Evolutionary conservation across 2,329 filamentous ascomycete species (phyloP), one percentile per base, ranked within the genome.

Genomic region (Penicillium sp.): DNA sequence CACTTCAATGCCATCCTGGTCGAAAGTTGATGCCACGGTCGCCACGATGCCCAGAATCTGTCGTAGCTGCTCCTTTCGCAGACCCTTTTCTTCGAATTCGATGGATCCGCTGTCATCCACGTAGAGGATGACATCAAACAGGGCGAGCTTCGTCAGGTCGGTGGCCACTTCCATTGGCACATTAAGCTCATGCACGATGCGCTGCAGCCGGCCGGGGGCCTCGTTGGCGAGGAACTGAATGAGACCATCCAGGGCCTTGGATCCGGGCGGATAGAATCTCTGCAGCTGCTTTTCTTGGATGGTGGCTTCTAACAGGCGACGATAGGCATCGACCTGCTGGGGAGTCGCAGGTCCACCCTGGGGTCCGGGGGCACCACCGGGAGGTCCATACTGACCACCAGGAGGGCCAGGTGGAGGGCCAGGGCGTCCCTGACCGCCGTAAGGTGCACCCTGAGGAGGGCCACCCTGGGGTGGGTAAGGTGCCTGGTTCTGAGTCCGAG

Each of bases 31-130:
- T 3, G 88, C 86, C 8, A 87, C 87, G 61, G 84, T 88, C 22
- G 87, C 84, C 56, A 89, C 87, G 55, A 86, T 84, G 53, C 84
- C 81, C 65, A 91, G 75, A 68, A 90, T 89, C 67, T 89, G 80
- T 72, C 84, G 84, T 67, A 91, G 78, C 67, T 90, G 88, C 65
- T 88, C 84, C 77, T 90, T 89, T 63, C 88, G 86, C 69, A 87
- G 83, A 47, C 88, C 88, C 60, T 85, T 83, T 72, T 90, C 87
- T 70, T 89, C 87, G 66, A 90, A 89, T 59, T 85, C 82, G 82
- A 91, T 90, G 22, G 88, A 90, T 47, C 88, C 88, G 72, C 86
- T 88, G 78, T 91, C 88, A 67, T 90, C 88, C 59, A 89, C 85
- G 72, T 87, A 89, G 53, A 89, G 77, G 49, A 88, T 79, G 40